Conservation (phyloP, 352 stramenopile genomes). For the Pythium grandisporangium region DNA sequence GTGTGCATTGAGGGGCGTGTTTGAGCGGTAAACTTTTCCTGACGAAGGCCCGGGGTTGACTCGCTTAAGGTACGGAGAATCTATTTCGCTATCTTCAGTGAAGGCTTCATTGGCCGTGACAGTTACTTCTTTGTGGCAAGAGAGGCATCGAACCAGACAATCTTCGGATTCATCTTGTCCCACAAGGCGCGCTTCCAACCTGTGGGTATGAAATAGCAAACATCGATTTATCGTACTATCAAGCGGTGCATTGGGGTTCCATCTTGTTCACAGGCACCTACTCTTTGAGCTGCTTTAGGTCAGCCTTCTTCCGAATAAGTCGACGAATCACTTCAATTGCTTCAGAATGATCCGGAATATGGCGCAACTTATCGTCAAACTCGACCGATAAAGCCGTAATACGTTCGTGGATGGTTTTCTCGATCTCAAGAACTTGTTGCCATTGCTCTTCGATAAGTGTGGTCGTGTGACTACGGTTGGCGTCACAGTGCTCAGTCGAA, state of each 20-base stretch:
- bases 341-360: conserved; percentile 27
- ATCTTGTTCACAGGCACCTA: conserved; percentile 10
- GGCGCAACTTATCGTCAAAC: conserved; percentile 31
- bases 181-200: conserved; percentile 40
- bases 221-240: too few relatives aligned
- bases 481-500: conserved; percentile 18
- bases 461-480: conserved; percentile 18
- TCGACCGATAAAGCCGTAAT: conserved; percentile 18
- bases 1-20: conserved; percentile 45
- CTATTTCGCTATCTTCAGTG: conserved; percentile 13
- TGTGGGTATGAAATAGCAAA: too few relatives aligned
- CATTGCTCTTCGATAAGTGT: conserved; percentile 21
- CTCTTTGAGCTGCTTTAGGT: conserved; percentile 59
- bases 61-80: conserved; percentile 18
- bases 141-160: conserved; percentile 58
- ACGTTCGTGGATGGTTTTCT: conserved; percentile 8
- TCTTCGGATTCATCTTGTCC: conserved; percentile 46
- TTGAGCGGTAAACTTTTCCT: conserved; percentile 50
- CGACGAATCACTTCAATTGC: conserved; percentile 35
- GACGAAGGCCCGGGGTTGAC: conserved; percentile 42
- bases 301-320: conserved; percentile 38
- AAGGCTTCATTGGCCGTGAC: conserved; percentile 1
- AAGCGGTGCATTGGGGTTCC: neutral
- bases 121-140: conserved; percentile 66
- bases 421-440: conserved; percentile 5